phyloP scores from a whole-genome alignment of 805 yeast species.

The Cyberlindnera mycetangii region DNA sequence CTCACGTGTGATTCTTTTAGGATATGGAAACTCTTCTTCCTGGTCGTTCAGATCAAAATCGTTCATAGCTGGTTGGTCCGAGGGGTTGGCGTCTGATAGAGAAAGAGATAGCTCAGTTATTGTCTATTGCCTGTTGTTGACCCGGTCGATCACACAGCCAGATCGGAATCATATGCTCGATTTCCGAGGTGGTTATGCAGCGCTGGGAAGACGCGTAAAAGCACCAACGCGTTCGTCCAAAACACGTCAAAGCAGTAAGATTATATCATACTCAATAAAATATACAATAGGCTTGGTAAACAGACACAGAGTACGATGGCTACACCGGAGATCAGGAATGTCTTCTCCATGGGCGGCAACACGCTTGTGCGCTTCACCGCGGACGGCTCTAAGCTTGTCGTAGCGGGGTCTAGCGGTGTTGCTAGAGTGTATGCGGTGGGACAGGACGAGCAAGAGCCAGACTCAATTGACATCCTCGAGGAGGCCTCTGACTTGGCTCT shows the following conservation, averaged over 20 bases:
- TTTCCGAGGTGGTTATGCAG: constrained; percentile 2
- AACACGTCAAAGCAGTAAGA: too few species aligned
- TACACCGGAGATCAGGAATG: constrained; percentile 18
- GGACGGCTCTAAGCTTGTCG: constrained; percentile 21
- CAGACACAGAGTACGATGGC: constrained; percentile 10
- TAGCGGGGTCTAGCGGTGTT: constrained; percentile 26
- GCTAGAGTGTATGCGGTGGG: constrained; percentile 20
- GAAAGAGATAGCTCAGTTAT: too few species aligned
- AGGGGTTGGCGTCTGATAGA: too few species aligned
- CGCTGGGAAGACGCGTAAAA: neutral
- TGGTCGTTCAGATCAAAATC: constrained; percentile 14
- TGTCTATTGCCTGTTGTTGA: too few species aligned
- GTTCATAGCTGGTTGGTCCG: neutral
- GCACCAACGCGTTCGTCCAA: neutral
- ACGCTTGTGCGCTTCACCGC: constrained; percentile 21
- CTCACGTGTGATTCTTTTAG: constrained; percentile 31
- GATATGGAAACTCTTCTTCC: constrained; percentile 31
- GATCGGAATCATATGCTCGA: neutral
- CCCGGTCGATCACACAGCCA: neutral
- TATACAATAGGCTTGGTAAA: too few species aligned
- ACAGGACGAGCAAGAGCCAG: constrained; percentile 26
- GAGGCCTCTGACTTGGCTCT: constrained; percentile 20
- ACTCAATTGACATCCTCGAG: constrained; percentile 24
- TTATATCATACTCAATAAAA: too few species aligned
- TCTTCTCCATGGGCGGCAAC: constrained; percentile 25